Evolutionary conservation across 768 basidiomycete genomes (phyloP), one percentile per base, ranked within the genome.

Genomic region (Amyloporia xantha): DNA sequence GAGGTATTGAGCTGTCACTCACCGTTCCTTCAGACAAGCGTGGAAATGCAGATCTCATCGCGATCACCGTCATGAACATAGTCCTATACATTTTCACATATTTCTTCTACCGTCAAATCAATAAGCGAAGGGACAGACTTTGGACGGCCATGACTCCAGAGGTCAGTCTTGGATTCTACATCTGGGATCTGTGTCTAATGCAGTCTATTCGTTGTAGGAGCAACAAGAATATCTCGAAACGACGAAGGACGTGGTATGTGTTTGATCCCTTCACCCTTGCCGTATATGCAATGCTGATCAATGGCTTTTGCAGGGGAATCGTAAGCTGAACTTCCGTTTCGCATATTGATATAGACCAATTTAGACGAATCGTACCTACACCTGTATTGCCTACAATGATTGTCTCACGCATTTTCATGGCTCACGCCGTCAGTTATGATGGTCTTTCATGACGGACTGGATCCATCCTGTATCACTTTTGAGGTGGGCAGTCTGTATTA

Each of bases 241-340:
- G 19, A 81, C 83, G 15, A 73, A 69, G 30, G 82, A 86, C 44
- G 62, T 51, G 50, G 55, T 56, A 36, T 15, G 49, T 35, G 21
- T n/a, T n/a, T n/a, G n/a, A n/a, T n/a, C n/a, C n/a, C n/a, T n/a
- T n/a, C n/a, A n/a, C 37, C 1, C 17, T 15, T 35, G 3, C 11
- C 19, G 20, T 23, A 21, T 21, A 12, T 11, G 19, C 5, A 26
- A 23, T 26, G 24, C 20, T 40, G 10, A 40, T 40, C 12, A 44
- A 25, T 12, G n/a, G 9, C 25, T 19, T 1, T 4, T 40, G 2
- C 42, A 74, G 57, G 81, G 82, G 19, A 84, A 82, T 57, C 57
- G 71, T 49, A 64, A 79, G 37, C 61, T 84, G 55, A 80, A 84
- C 55, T 84, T 84, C 67, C 69, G 78, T n/a, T 84, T 84, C 52